These are phyloP conservation scores for Daldinia caldariorum DNA, from an alignment of 495 filamentous ascomycete genomes.

Conservation along the genomic window DNA sequence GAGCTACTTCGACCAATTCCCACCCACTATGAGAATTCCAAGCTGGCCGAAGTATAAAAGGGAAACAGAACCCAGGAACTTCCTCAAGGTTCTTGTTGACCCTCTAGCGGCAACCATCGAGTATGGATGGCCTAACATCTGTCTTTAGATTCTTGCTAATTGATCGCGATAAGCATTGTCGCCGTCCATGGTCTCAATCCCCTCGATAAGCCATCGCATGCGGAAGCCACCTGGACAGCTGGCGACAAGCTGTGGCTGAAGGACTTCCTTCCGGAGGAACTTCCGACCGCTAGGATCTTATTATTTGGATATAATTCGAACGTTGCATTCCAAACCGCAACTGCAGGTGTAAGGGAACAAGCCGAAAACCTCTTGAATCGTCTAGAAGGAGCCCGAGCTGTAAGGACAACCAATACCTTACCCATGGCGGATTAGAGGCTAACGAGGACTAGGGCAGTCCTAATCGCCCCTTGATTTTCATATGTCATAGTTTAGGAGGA, in stretches of 20 bases:
- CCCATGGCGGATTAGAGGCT: not conserved
- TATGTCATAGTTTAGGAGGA: constrained; percentile 44
- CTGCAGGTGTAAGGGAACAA: constrained; percentile 48
- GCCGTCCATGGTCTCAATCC: constrained; percentile 61
- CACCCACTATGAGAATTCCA: too few species aligned
- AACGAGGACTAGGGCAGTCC: not conserved
- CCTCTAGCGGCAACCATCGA: constrained; percentile 11
- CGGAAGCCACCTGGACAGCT: constrained; percentile 38
- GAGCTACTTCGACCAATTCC: too few species aligned
- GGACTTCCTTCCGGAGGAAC: constrained; percentile 50
- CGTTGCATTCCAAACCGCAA: constrained; percentile 44
- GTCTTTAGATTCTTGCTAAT: not conserved
- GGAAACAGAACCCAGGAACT: not conserved
- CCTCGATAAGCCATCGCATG: constrained; percentile 47
- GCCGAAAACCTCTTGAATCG: constrained; percentile 47
- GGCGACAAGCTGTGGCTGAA: constrained; percentile 49
- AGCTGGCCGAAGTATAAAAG: too few species aligned
- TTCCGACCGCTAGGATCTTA: constrained; percentile 49
- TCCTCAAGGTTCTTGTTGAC: constrained; percentile 10
- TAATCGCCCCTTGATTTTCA: constrained; percentile 38
- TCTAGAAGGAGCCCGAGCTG: constrained; percentile 20
- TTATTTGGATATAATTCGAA: constrained; percentile 55
- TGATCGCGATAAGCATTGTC: constrained; percentile 50
- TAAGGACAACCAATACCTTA: not conserved
- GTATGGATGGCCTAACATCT: constrained; percentile 2